Evolutionary conservation across 305 asterid species (phyloP).

Genomic region (Andrographis paniculata): DNA sequence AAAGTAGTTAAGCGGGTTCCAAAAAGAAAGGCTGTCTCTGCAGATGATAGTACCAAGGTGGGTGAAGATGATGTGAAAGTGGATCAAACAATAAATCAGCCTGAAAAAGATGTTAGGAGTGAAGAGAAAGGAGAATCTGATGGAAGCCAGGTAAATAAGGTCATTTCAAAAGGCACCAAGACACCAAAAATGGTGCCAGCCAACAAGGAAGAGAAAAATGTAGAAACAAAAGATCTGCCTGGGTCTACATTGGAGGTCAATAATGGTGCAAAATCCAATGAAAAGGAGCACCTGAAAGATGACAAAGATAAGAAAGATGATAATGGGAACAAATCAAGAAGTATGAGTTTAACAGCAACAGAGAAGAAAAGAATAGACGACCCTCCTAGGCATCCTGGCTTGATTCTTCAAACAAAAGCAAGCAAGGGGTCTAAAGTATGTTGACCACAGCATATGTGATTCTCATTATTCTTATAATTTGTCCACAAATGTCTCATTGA

Average conservation of each 20-base stretch:
- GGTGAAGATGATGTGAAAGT: conserved; percentile 31
- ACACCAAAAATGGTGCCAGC: conserved; percentile 26
- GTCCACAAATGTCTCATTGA: conserved; percentile 10
- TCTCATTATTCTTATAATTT: conserved; percentile 1
- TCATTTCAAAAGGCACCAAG: conserved; percentile 21
- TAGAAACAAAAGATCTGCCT: conserved; percentile 24
- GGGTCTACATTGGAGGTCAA: conserved; percentile 36
- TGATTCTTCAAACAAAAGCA: conserved; percentile 69
- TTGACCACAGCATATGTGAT: conserved; percentile 11
- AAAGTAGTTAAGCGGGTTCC: conserved; percentile 67
- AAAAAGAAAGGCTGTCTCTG: conserved; percentile 47
- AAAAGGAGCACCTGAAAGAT: conserved; percentile 38
- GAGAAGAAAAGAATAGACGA: conserved; percentile 61
- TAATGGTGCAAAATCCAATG: conserved; percentile 32
- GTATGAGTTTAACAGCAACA: conserved; percentile 36
- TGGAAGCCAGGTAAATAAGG: conserved; percentile 22
- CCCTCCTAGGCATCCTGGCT: conserved; percentile 90
- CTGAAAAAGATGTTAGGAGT: no score
- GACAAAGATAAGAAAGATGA: conserved; percentile 38
- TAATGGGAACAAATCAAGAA: conserved; percentile 34
- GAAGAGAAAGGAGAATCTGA: conserved; percentile 26
- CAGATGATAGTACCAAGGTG: conserved; percentile 30
- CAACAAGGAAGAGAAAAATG: conserved; percentile 31
- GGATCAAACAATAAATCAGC: conserved; percentile 25
- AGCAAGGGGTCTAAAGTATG: conserved; percentile 71